Evolutionary conservation across 2,329 filamentous ascomycete genomes (phyloP).

Genomic region (Xylaria sp.): DNA sequence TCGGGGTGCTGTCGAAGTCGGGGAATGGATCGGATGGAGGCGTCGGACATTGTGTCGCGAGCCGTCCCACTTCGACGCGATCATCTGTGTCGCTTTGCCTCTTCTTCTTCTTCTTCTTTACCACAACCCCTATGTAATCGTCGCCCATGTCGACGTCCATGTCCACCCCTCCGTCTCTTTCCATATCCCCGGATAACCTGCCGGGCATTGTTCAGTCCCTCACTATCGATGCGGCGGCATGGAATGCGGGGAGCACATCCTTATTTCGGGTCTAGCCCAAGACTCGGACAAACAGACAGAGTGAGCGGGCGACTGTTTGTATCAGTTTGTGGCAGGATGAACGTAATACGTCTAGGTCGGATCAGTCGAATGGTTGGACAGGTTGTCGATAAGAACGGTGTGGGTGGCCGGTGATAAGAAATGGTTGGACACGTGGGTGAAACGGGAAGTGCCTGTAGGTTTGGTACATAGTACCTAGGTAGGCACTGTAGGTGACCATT

Average conservation of each 20-base stretch:
- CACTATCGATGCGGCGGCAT: constrained; percentile 4
- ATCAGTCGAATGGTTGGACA: constrained; percentile 10
- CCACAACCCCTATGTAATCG: background rate
- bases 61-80: constrained; percentile 6
- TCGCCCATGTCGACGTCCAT: constrained; percentile 5
- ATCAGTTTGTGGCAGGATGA: background rate
- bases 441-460: background rate
- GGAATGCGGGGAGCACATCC: constrained; percentile 21
- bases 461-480: too few relatives aligned
- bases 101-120: constrained; percentile 13
- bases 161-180: constrained; percentile 6
- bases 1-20: constrained; percentile 29
- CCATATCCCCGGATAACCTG: constrained; percentile 21
- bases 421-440: constrained; percentile 16
- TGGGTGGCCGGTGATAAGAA: constrained; percentile 8
- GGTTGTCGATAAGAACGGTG: constrained; percentile 13
- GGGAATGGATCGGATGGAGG: constrained; percentile 35
- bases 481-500: background rate
- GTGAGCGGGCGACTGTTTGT: background rate
- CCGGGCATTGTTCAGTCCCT: constrained; percentile 34
- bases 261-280: background rate
- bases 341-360: background rate
- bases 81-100: constrained; percentile 9
- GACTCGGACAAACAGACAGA: background rate
- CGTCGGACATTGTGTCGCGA: constrained; percentile 34